Evolutionary conservation across 495 filamentous ascomycete genomes (phyloP).

Genomic region (Penicillium maclennaniae): DNA sequence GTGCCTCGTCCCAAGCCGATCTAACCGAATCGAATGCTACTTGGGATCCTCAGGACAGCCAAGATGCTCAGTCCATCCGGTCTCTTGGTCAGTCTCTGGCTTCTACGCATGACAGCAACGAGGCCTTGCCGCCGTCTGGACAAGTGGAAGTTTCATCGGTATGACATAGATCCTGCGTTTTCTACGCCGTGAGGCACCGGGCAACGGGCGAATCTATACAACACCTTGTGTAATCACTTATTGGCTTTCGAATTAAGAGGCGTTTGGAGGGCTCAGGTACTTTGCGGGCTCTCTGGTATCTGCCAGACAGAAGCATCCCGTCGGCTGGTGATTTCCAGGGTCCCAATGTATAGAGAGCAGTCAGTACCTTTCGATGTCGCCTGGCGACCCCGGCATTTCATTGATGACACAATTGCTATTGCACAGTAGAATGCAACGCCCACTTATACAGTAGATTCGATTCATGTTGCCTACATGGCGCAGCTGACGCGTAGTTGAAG

Average conservation of each 20-base stretch:
- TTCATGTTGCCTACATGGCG: conserved; percentile 2
- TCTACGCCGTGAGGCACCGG: neutral
- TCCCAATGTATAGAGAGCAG: neutral
- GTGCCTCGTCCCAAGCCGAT: conserved; percentile 8
- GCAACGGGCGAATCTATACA: neutral
- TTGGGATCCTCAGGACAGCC: conserved; percentile 3
- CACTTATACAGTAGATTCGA: neutral
- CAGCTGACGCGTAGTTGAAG: conserved; percentile 4
- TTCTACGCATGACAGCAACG: conserved; percentile 3
- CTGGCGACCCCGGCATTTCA: neutral
- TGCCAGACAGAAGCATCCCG: neutral
- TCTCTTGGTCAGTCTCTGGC: conserved; percentile 10
- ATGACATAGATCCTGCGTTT: conserved; percentile 1
- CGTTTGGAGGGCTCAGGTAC: neutral
- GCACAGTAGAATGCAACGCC: neutral
- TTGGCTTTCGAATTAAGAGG: neutral
- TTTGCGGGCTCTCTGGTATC: neutral
- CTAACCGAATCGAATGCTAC: neutral
- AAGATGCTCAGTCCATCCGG: conserved; percentile 2
- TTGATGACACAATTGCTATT: neutral
- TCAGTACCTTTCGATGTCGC: neutral
- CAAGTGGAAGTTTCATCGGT: conserved; percentile 5
- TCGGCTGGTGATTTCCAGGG: neutral
- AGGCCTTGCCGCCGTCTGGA: neutral
- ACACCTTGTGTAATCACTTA: neutral